Base-by-base conservation (phyloP, 169 alveolate species). In the Eimeria necatrix region DNA sequence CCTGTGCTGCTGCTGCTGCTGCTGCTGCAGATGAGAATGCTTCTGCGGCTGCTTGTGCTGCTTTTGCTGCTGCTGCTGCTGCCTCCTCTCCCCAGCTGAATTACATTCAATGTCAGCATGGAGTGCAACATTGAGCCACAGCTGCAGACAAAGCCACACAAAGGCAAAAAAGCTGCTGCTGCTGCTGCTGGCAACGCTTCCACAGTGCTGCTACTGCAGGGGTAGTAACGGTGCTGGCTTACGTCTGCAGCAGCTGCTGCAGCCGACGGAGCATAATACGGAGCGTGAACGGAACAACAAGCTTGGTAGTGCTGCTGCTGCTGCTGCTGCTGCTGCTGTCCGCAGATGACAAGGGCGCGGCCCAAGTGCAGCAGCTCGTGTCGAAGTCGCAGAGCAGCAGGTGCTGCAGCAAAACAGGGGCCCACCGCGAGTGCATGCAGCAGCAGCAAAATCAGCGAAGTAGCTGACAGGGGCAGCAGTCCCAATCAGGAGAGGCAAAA, bases 301-400 rank as follows among this genome's bases (percentile, higher is more conserved):
- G 24, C 60, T 16, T 48, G 12, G 68, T 18, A 12, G 4, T 68
- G 78, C 18, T 0, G 78, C 18, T 68, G 78, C 46, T 78, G 59
- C 18, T 51, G 26, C 87, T 46, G 87, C 68, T 78, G 87, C 87
- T 78, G 87, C 64, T 49, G 87, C 68, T 78, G 64, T 14, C 87
- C 87, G 64, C 87, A 78, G 48, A 9, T 32, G 41, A 78, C 16
- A 32, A 78, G 87, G 59, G 87, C 87, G 49, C 46, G 10, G 7
- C 87, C 87, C 87, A 18, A 78, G 46, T 78, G 87, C 87, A 78
- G 87, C 87, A 78, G 61, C 68, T 78, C 87, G 48, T 48, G 87
- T 46, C 87, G 68, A 48, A 78, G 68, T 16, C 52, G 87, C 46
- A 78, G 87, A 16, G 68, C 91, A 83, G 91, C 91, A 14, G 71